Base-by-base conservation (phyloP, 148 eudicot species). In the Spergularia bocconei region DNA sequence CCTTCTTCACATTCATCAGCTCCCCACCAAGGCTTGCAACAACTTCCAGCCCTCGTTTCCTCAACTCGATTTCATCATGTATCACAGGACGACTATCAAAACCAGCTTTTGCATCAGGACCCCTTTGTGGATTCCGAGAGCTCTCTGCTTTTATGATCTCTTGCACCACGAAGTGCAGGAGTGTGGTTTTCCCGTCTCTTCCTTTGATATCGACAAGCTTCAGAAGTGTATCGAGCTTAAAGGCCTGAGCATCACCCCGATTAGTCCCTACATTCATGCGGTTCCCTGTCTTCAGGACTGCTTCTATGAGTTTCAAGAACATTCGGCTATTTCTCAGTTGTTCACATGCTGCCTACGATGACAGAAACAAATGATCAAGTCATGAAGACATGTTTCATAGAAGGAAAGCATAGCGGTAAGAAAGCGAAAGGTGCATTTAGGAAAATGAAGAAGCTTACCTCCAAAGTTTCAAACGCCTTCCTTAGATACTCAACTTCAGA, bases 221-320 rank as follows among this genome's bases (percentile, higher is more conserved):
- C 25, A 95, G 92, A 48, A 95, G 93, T 0, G 97, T 90, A 74
- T 92, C 98, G 53, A 95, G 97, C 87, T 94, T 94, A 83, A 94
- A 90, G 63, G 98, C 97, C 16, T 79, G 87, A 20, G 98, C 97
- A 72, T 92, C 93, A 0, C 98, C 98, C 11, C 97, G 89, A 74
- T 88, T 87, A 14, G 97, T 95, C 39, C 98, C 98, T 1, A 86
- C 83, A 64, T 95, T 95, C 97, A 92, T 92, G 19, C 97, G 90
- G 83, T 94, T 94, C 36, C 98, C 97, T 7, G 98, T 86, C 76
- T 89, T 90, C 12, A 95, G 88, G 41, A 95, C 93, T 2, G 98
- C 92, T 79, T 95, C 97, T 54, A 95, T 83, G 44, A 95, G 96
- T 76, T 89, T 95, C 60, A 80, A 71, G 82, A 95, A 92, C 92